These are phyloP conservation scores for Neoboletus brunneissimus DNA, from an alignment of 768 basidiomycete species.

Conservation along the genomic window DNA sequence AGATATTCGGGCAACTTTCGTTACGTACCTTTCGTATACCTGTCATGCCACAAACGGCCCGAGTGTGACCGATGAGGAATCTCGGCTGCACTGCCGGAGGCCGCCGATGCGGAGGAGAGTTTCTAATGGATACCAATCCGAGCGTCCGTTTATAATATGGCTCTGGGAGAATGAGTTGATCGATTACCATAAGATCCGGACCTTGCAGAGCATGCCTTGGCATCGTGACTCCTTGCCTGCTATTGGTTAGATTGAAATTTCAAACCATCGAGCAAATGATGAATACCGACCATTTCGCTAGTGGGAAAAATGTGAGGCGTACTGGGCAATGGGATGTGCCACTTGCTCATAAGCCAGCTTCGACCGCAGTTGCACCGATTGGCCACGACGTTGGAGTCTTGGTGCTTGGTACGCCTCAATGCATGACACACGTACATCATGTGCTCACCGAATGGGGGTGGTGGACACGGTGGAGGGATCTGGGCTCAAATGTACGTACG, in stretches of 20 bases:
- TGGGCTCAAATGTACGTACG: conserved; percentile 18
- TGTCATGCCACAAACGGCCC: neutral
- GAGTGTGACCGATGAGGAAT: neutral
- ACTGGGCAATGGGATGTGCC: neutral
- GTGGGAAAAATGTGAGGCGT: neutral
- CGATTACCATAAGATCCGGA: conserved; percentile 1
- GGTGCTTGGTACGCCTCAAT: neutral
- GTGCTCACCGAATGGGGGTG: neutral
- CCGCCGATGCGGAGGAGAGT: neutral
- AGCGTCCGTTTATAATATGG: neutral
- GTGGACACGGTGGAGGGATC: conserved; percentile 1
- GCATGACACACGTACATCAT: conserved; percentile 9
- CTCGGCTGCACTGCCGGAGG: conserved; percentile 1
- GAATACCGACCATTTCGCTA: neutral
- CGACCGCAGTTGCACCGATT: neutral
- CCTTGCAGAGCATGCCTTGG: neutral
- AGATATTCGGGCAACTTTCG: neutral
- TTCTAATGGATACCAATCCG: neutral
- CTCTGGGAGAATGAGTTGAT: conserved; percentile 1
- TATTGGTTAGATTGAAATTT: neutral
- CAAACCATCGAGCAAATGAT: neutral
- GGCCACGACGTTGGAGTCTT: neutral
- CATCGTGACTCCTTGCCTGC: neutral
- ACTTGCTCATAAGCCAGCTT: neutral
- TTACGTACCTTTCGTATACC: neutral